phyloP scores from a whole-genome alignment of 192 early-diverging fungal species.

The Coemansia sp. region DNA sequence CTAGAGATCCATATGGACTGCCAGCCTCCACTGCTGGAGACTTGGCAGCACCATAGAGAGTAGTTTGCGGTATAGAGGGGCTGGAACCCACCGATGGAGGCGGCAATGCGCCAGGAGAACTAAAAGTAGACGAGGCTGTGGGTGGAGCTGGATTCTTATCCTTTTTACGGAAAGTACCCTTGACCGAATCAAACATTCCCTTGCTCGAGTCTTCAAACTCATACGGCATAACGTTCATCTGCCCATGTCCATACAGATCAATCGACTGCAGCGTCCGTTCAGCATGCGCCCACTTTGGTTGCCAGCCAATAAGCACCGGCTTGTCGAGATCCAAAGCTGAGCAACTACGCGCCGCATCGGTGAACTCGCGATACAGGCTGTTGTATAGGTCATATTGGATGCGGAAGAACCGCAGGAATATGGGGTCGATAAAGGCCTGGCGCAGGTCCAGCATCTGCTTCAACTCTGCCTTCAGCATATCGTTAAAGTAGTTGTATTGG shows the following conservation, averaged over 20 bases:
- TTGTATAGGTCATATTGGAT: conserved; percentile 78
- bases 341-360: conserved; percentile 54
- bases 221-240: conserved; percentile 31
- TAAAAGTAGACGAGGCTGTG: conserved; percentile 23
- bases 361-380: conserved; percentile 60
- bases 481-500: conserved; percentile 84
- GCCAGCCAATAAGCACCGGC: conserved; percentile 38
- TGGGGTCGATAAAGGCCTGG: conserved; percentile 79
- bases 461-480: conserved; percentile 76
- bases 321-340: conserved; percentile 59
- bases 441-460: conserved; percentile 73
- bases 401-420: conserved; percentile 80
- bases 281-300: conserved; percentile 35
- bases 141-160: conserved; percentile 32
- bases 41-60: background rate
- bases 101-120: conserved; percentile 2
- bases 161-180: conserved; percentile 49
- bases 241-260: conserved; percentile 38
- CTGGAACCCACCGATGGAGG: background rate
- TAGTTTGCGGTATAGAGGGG: background rate
- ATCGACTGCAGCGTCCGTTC: conserved; percentile 24
- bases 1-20: conserved; percentile 19
- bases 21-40: conserved; percentile 1
- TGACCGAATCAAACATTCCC: conserved; percentile 40
- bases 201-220: conserved; percentile 22